Base-by-base conservation (phyloP, 2,329 filamentous ascomycete genomes). In the Diaporthe amygdali region DNA sequence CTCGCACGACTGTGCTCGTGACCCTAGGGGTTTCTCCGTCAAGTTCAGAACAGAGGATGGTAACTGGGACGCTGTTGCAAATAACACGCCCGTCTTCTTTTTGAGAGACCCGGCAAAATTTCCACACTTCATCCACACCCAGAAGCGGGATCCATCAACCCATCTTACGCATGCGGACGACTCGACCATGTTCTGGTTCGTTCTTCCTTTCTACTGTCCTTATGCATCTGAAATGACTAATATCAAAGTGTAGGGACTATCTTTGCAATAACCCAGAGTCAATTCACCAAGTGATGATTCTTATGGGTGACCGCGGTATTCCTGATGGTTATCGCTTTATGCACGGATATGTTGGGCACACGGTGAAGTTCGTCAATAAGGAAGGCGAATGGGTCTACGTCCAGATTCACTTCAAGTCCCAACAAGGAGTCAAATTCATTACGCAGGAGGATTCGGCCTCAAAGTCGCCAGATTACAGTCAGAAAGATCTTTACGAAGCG, bases 41-140 rank as follows among this genome's bases (percentile, higher is more conserved):
- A 94, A 94, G 82, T 92, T 94, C 81, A 87, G 91, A 46, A 94
- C 92, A 0, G 89, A 91, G 22, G 89, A 94, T 75, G 92, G 92
- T n/a, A 93, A 93, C 75, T 92, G 89, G 87, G 91, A 93, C 76
- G 85, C 91, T 79, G 91, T 94, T 9, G 89, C 88, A 73, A 93
- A 93, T 79, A 94, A 94, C 78, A 93, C 91, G 0, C 92, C 92
- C 0, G 89, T 93, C 3, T 94, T 94, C 85, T 94, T 94, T 81
- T 77, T 94, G n/a, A 85, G 92, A 67, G 92, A 94, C 73, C 90
- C 92, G 0, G 87, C 90, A 74, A 94, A 94, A 80, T 94, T 93
- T 78, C 92, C 92, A 30, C 84, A 91, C 77, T 91, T 93, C 77
- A 93, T 93, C 67, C 92, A 93, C 78, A 93, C 91, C 0, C 92